These are phyloP conservation scores for Leishmania guyanensis DNA, from an alignment of 208 protist genomes.

Conservation along the genomic window DNA sequence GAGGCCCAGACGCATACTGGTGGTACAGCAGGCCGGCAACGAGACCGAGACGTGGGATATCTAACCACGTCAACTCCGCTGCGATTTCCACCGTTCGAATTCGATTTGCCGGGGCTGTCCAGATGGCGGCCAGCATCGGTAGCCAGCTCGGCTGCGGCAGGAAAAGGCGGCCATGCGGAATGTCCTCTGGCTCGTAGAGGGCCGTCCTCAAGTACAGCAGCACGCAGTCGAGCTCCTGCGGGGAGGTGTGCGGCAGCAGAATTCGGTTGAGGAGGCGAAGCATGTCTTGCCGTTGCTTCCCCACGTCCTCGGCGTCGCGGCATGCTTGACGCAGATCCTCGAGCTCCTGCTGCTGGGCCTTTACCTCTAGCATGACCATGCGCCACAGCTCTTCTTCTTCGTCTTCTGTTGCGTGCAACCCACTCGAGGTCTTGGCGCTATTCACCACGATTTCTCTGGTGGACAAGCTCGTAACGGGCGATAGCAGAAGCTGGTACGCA, in stretches of 20 bases:
- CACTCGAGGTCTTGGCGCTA: background rate
- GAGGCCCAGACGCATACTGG: constrained; percentile 30
- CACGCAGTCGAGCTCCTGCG: constrained; percentile 40
- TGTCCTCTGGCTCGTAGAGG: constrained; percentile 53
- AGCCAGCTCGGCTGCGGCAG: constrained; percentile 68
- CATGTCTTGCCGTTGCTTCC: constrained; percentile 23
- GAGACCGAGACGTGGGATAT: constrained; percentile 69
- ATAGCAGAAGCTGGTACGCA: background rate
- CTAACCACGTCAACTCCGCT: constrained; percentile 37
- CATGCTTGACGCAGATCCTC: constrained; percentile 42
- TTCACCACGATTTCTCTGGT: background rate
- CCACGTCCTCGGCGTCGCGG: constrained; percentile 46
- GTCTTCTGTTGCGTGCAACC: background rate
- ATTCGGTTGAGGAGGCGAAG: constrained; percentile 45
- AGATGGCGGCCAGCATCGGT: constrained; percentile 53
- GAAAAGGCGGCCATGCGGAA: constrained; percentile 49
- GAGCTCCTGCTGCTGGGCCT: constrained; percentile 65
- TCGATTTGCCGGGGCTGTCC: constrained; percentile 51
- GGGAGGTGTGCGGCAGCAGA: constrained; percentile 58
- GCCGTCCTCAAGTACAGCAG: constrained; percentile 65
- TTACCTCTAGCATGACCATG: constrained; percentile 67
- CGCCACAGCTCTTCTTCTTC: constrained; percentile 63
- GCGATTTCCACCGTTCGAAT: constrained; percentile 48
- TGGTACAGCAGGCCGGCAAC: constrained; percentile 62
- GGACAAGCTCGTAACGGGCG: background rate